These are phyloP conservation scores for Heliosperma pusillum DNA, from an alignment of 148 eudicot species.

Conservation along the genomic window DNA sequence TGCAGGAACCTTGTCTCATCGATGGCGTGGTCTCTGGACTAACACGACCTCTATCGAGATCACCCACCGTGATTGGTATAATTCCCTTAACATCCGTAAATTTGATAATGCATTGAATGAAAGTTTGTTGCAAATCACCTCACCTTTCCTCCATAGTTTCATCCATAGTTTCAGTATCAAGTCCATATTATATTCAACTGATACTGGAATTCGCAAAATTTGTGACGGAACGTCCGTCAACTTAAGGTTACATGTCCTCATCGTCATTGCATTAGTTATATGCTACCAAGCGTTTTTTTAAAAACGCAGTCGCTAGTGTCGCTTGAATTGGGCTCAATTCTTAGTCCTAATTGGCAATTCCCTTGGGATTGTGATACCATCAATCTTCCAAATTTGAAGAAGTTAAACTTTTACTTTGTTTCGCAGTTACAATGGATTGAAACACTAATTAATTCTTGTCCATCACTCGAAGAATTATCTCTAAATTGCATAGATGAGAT, in stretches of 20 bases:
- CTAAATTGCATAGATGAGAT: no score
- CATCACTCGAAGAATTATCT: not conserved
- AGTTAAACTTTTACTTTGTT: not conserved
- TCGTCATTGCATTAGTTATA: not conserved
- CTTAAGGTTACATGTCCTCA: not conserved
- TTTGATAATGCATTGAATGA: not conserved
- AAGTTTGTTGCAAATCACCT: not conserved
- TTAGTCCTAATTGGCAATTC: not conserved
- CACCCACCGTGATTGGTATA: not conserved
- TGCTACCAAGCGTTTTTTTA: not conserved
- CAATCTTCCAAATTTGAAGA: not conserved
- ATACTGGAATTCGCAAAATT: no score
- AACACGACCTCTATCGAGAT: no score
- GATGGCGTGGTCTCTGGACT: no score
- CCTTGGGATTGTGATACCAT: not conserved
- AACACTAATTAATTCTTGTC: not conserved
- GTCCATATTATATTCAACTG: no score
- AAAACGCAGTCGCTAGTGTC: conserved; percentile 1
- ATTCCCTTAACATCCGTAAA: no score
- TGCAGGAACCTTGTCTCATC: no score
- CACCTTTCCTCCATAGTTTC: not conserved
- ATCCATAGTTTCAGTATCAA: no score
- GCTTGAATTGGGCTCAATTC: not conserved
- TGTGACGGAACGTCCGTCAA: not conserved
- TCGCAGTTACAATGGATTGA: not conserved